Evolutionary conservation across 2,329 filamentous ascomycete genomes (phyloP), one percentile per base, ranked within the genome.

Genomic region (Rutstroemia sp.): DNA sequence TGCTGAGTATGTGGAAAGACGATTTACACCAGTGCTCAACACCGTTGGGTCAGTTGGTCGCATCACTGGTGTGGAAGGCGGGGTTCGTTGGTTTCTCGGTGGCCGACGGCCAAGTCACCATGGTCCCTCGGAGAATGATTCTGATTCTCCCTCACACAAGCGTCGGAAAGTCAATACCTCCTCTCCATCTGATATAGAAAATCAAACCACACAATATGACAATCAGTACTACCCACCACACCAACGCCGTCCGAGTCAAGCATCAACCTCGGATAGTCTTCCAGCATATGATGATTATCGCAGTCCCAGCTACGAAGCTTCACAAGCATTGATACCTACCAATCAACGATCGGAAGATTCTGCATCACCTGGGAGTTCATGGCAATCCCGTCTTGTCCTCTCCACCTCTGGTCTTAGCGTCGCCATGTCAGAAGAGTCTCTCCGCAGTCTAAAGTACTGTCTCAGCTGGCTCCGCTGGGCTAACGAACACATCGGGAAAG

Each of bases 351-450:
- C 65, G 14, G 67, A 69, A 4, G 63, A 68, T 40, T 21, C 63
- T 2, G 56, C 56, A 23, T 61, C 59, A 10, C 64, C 66, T 19
- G 64, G 68, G 4, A 66, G 71, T 5, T 70, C 65, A n/a, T 95
- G 91, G 90, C 89, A 88, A 59, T 89, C 88, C 10, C 84, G 91
- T 14, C 76, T 96, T 17, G 88, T 96, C 63, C 88, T 95, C 69
- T 92, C 89, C 5, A 96, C 92, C 0, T 95, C 91, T 0, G 92
- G 91, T 0, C 79, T 97, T 0, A 91, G 91, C 61, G 86, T 95
- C 16, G 91, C 94, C 1, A 90, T 99, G 80, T 95, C 88, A 65
- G 87, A 95, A 17, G 87, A 94, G 66, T 95, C 89, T 21, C 75
- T 96, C 8, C 82, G 85, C 51, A 94, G 87, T 59, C 75, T 99